phyloP scores from a whole-genome alignment of 129 eudicot genomes.

The Arctium lappa region DNA sequence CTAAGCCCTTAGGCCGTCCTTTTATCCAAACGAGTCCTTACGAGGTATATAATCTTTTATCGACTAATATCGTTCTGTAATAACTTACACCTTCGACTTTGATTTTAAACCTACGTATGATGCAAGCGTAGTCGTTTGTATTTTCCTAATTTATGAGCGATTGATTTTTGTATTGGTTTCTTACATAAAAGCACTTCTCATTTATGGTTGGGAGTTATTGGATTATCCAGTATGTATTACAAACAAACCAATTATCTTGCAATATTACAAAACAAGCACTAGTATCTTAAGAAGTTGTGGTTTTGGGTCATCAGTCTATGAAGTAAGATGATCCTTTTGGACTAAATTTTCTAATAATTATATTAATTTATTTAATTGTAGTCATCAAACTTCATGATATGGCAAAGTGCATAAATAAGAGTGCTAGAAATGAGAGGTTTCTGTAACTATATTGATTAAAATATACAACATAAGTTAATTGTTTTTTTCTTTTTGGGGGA shows the following conservation, averaged over 20 bases:
- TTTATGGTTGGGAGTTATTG: not conserved
- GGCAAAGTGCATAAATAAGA: not conserved
- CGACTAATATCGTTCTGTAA: not conserved
- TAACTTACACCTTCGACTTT: not conserved
- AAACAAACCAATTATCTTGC: not conserved
- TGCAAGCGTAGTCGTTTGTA: not conserved
- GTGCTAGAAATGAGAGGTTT: not conserved
- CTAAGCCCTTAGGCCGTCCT: conserved; percentile 83
- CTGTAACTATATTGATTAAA: not conserved
- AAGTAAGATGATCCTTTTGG: not conserved
- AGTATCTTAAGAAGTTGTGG: not conserved
- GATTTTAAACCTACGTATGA: not conserved
- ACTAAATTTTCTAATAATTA: not conserved
- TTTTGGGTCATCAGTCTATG: not conserved
- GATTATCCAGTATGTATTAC: not conserved
- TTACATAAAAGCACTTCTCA: not conserved
- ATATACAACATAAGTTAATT: not conserved
- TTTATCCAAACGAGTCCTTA: conserved; percentile 75
- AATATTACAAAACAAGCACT: not conserved
- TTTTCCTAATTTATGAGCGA: not conserved
- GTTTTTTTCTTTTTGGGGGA: no score
- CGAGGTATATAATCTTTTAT: conserved; percentile 40
- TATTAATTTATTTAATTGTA: not conserved
- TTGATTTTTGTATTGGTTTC: not conserved
- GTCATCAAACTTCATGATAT: not conserved